phyloP scores from a whole-genome alignment of 768 basidiomycete genomes.

The Amanita rubescens region DNA sequence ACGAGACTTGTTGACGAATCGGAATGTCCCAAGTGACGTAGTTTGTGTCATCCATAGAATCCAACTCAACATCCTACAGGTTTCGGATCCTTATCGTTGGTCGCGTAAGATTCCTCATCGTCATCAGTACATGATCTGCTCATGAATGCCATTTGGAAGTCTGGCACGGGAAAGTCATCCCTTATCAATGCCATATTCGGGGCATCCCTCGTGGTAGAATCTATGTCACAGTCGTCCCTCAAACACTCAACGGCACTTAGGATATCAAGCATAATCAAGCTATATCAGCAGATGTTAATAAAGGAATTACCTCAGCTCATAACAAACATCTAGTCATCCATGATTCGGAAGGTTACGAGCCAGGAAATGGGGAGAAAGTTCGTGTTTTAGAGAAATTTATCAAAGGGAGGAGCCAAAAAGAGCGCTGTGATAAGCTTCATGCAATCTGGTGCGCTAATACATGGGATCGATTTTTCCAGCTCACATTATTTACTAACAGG shows the following conservation, averaged over 20 bases:
- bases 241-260: slow-evolving; percentile 6
- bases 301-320: slow-evolving; percentile 13
- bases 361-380: slow-evolving; percentile 19
- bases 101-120: slow-evolving; percentile 11
- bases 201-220: slow-evolving; percentile 9
- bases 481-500: slow-evolving; percentile 9
- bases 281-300: slow-evolving; percentile 18
- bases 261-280: slow-evolving; percentile 16
- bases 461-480: background rate
- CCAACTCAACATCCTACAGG: slow-evolving; percentile 6
- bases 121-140: background rate
- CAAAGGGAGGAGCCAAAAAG: slow-evolving; percentile 3
- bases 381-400: slow-evolving; percentile 18
- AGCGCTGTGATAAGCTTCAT: slow-evolving; percentile 15
- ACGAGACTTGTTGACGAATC: background rate
- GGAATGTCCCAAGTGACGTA: background rate
- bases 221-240: background rate
- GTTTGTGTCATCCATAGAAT: background rate
- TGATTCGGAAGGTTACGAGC: slow-evolving; percentile 24
- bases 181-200: slow-evolving; percentile 21
- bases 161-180: slow-evolving; percentile 25
- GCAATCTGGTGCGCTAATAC: slow-evolving; percentile 19
- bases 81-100: slow-evolving; percentile 16
- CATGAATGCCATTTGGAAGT: slow-evolving; percentile 9
- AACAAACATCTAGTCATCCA: slow-evolving; percentile 23